Conservation (phyloP, 129 eudicot genomes). For the Chrysanthemum seticuspe region DNA sequence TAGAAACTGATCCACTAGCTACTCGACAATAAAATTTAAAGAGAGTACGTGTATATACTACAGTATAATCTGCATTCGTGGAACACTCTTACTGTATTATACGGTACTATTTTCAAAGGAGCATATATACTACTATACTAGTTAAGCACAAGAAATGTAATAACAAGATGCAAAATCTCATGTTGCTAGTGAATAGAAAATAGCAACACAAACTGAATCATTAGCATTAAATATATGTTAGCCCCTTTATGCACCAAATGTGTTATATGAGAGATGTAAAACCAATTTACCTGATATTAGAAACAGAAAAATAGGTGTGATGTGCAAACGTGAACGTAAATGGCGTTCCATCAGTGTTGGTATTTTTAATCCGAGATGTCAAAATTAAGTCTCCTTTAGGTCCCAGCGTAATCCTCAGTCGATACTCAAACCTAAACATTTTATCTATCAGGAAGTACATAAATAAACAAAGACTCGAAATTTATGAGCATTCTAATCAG, state of each 20-base stretch:
- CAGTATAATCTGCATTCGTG: too few species aligned
- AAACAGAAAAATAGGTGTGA: slow-evolving; percentile 88
- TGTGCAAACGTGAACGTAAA: slow-evolving; percentile 78
- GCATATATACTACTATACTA: too few species aligned
- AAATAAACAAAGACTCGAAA: too few species aligned
- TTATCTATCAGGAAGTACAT: neutral
- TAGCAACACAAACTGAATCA: neutral
- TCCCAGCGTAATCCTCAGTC: slow-evolving; percentile 71
- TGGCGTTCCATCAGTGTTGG: slow-evolving; percentile 62
- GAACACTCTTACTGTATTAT: too few species aligned
- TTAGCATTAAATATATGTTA: neutral
- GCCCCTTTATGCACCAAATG: neutral
- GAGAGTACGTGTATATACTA: too few species aligned
- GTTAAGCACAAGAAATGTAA: too few species aligned
- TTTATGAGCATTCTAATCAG: too few species aligned
- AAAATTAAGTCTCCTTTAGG: slow-evolving; percentile 83
- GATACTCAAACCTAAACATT: slow-evolving; percentile 71
- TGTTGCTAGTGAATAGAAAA: neutral
- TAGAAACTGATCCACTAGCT: slow-evolving; percentile 6
- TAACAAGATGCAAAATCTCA: too few species aligned
- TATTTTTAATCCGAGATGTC: slow-evolving; percentile 78
- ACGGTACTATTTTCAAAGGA: too few species aligned
- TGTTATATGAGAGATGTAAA: neutral
- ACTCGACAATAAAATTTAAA: too few species aligned
- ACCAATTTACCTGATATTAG: slow-evolving; percentile 73